phyloP scores from a whole-genome alignment of 495 filamentous ascomycete genomes.

The Penicillium alfredii region DNA sequence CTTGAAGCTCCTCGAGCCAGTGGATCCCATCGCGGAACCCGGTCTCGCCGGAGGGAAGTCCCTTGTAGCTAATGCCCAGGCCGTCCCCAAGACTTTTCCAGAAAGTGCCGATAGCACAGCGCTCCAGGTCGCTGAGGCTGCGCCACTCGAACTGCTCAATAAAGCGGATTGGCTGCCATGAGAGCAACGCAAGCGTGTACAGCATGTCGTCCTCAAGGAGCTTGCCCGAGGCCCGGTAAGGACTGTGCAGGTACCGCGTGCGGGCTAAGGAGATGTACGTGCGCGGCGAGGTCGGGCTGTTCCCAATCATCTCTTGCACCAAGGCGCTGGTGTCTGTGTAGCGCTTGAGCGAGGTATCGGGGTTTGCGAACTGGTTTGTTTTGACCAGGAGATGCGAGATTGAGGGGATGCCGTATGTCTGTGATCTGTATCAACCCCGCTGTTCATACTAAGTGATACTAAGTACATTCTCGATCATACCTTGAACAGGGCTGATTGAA shows the following conservation, averaged over 20 bases:
- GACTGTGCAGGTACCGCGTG: background rate
- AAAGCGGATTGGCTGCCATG: constrained; percentile 35
- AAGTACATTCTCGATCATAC: background rate
- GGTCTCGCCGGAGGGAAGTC: constrained; percentile 30
- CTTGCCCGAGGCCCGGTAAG: background rate
- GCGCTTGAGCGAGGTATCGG: background rate
- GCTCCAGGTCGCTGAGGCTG: constrained; percentile 28
- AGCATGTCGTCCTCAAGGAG: constrained; percentile 34
- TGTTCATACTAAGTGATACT: background rate
- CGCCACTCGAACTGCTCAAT: constrained; percentile 40
- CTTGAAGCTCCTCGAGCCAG: constrained; percentile 44
- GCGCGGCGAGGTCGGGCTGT: background rate
- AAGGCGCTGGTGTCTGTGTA: no score
- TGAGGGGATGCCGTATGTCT: background rate
- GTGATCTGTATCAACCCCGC: no score
- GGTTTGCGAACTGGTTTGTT: background rate
- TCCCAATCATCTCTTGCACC: no score
- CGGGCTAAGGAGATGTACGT: background rate
- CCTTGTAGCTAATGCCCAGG: constrained; percentile 13
- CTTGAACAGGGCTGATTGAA: background rate
- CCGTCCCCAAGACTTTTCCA: constrained; percentile 36
- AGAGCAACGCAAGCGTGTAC: constrained; percentile 39
- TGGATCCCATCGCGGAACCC: constrained; percentile 48
- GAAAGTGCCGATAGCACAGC: constrained; percentile 32
- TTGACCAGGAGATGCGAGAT: background rate